Evolutionary conservation across 2,329 filamentous ascomycete genomes (phyloP), one percentile per base, ranked within the genome.

Genomic region (Fusarium sp.): DNA sequence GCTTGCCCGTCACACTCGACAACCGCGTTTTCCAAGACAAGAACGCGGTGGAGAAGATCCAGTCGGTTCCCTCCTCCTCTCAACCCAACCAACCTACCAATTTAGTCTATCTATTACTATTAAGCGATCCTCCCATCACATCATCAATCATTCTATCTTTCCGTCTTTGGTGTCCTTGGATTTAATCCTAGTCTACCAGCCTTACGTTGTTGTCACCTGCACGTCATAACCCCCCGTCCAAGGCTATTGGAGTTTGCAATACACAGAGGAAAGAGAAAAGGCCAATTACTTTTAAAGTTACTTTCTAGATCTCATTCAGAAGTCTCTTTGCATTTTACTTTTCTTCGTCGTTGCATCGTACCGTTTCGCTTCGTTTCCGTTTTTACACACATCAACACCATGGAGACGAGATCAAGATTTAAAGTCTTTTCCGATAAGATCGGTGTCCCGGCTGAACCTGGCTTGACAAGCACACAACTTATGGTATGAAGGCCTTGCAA

Each of bases 401-500:
- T 76, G 69, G 76, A 78, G 47, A 73, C 78, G 60, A 76, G 71
- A 61, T 79, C 77, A 36, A 80, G 78, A 65, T 72, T 83, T 52
- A 80, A 80, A 69, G 77, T 78, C 65, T 82, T 83, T 78, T 79
- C 79, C 57, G 78, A 86, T 41, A 94, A 88, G 82, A 77, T 94
- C 58, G 89, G 91, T 45, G 92, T 96, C 61, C 85, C 91, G 57
- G 82, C 86, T 56, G 94, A 97, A 79, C 88, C 90, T 2, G 93
- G 92, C 45, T 85, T 97, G 74, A 92, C 89, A 9, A 89, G 86
- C 54, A 86, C 90, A 16, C 92, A 97, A 83, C 83, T 97, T 71
- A 94, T 97, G 91, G 86, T 88, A 81, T 72, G 80, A 63, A 56
- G 37, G 38, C 26, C 51, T 56, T 20, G 7, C 30, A 47, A 55